phyloP scores from a whole-genome alignment of 2,329 filamentous ascomycete genomes.

The Aspergillus persii region DNA sequence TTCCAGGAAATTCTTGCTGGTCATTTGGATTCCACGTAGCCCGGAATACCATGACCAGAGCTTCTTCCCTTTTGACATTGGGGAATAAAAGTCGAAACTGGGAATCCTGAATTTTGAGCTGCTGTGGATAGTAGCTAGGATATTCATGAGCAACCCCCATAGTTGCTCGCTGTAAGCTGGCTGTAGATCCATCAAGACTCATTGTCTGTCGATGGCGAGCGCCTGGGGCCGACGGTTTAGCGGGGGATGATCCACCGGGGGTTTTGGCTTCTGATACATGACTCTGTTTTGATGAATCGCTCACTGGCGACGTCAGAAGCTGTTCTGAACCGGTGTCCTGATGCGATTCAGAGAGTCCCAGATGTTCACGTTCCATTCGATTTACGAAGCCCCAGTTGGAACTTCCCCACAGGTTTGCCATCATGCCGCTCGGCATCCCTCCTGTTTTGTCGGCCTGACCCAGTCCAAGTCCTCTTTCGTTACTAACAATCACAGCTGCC shows the following conservation, averaged over 20 bases:
- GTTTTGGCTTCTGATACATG: conserved; percentile 20
- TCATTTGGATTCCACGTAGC: conserved; percentile 82
- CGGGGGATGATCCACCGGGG: conserved; percentile 20
- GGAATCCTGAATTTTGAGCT: conserved; percentile 80
- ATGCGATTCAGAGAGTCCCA: conserved; percentile 32
- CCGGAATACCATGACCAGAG: conserved; percentile 85
- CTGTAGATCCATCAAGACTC: conserved; percentile 51
- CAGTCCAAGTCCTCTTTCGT: conserved; percentile 67
- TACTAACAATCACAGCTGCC: conserved; percentile 75
- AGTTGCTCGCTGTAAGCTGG: conserved; percentile 34
- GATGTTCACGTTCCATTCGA: conserved; percentile 56
- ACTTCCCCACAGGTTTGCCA: conserved; percentile 93
- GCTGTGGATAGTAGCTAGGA: conserved; percentile 74
- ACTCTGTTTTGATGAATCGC: conserved; percentile 25
- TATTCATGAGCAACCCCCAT: conserved; percentile 51
- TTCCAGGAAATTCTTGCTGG: conserved; percentile 73
- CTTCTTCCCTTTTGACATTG: conserved; percentile 71
- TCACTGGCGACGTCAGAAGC: conserved; percentile 21
- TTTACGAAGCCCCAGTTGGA: conserved; percentile 74
- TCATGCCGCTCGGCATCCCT: conserved; percentile 75
- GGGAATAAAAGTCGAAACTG: conserved; percentile 94
- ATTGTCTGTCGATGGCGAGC: conserved; percentile 55
- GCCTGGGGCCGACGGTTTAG: conserved; percentile 26
- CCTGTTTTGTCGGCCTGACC: conserved; percentile 62
- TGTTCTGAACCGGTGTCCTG: conserved; percentile 18